Base-by-base conservation (phyloP, 192 early-diverging fungal species). In the Umbelopsis sp. region DNA sequence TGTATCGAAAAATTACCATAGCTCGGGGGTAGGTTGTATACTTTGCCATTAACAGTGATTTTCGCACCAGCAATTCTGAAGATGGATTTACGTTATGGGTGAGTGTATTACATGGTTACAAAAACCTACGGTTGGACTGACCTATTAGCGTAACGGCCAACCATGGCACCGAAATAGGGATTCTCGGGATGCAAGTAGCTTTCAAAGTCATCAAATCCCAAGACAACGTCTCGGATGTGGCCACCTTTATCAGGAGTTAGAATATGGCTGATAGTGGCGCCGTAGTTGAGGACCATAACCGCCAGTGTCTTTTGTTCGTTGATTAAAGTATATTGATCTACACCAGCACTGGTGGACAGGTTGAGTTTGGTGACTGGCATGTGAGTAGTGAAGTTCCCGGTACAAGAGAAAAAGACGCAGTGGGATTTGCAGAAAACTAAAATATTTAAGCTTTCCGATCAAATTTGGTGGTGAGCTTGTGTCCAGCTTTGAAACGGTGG, bases 1-100 rank as follows among this genome's bases (percentile, higher is more conserved):
- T 97, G 96, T 20, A 97, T 86, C 2, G 81, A 75, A 58, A 94
- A 94, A 18, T 84, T 82, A 0, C 90, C 89, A 68, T 94, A 90
- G 75, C 88, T 94, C 49, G 81, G 71, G 11, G 83, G 79, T 13
- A 95, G 81, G 0, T 58, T 22, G 71, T 89, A 92, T 0, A 72
- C 69, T 0, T 78, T 71, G 10, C 76, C 86, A 64, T 86, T 85
- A 12, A 98, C 75, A 4, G 73, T 67, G 35, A 95, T 94, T 37
- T 80, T 49, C 44, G 86, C 90, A 6, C 84, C 44, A 9, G 77
- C 84, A 55, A 89, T 90, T 46, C 91, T 88, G 64, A 22, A 9
- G 13, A 1, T 1, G 9, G 46, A 41, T 13, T 47, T 5, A 27
- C 4, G 45, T 30, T 44, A 64, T 44, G 6, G 8, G 1, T 7